phyloP scores from a whole-genome alignment of 768 basidiomycete genomes.

The Xanthoconium stramineum region DNA sequence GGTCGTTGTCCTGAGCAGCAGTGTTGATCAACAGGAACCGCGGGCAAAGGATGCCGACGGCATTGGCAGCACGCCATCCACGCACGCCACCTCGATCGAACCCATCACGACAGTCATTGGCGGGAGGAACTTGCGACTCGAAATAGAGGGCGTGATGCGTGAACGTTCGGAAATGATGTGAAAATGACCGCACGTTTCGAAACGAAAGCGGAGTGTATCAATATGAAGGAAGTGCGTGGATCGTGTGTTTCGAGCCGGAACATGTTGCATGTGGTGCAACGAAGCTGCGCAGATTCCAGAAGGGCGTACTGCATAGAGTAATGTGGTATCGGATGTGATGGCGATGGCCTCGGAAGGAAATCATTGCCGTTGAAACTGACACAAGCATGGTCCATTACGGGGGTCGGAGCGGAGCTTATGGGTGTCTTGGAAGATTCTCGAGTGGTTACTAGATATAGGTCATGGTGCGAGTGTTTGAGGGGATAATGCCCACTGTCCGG shows the following conservation, averaged over 20 bases:
- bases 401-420: slow-evolving; percentile 22
- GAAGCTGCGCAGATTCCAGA: slow-evolving; percentile 21
- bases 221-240: slow-evolving; percentile 16
- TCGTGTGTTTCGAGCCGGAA: slow-evolving; percentile 28
- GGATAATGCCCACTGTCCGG: slow-evolving; percentile 12
- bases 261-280: slow-evolving; percentile 22
- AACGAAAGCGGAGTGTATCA: slow-evolving; percentile 8
- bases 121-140: slow-evolving; percentile 5
- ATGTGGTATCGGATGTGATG: slow-evolving; percentile 7
- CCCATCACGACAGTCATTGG: neutral
- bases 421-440: slow-evolving; percentile 4
- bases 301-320: slow-evolving; percentile 9
- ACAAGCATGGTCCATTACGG: slow-evolving; percentile 3
- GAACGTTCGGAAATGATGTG: slow-evolving; percentile 23
- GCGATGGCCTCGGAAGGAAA: slow-evolving; percentile 14
- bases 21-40: slow-evolving; percentile 5
- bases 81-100: slow-evolving; percentile 4
- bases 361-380: slow-evolving; percentile 7
- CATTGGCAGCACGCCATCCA: slow-evolving; percentile 5
- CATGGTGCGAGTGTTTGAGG: slow-evolving; percentile 12
- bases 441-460: slow-evolving; percentile 18
- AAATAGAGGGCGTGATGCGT: slow-evolving; percentile 2
- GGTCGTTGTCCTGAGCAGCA: slow-evolving; percentile 1
- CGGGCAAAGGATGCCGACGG: slow-evolving; percentile 1
- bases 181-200: slow-evolving; percentile 9